A percentile compares a stretch with the other conserved stretches of the same genome.
These are phyloP conservation scores for Talaromyces adpressus DNA, from an alignment of 495 filamentous ascomycete genomes.

Conservation along the genomic window DNA sequence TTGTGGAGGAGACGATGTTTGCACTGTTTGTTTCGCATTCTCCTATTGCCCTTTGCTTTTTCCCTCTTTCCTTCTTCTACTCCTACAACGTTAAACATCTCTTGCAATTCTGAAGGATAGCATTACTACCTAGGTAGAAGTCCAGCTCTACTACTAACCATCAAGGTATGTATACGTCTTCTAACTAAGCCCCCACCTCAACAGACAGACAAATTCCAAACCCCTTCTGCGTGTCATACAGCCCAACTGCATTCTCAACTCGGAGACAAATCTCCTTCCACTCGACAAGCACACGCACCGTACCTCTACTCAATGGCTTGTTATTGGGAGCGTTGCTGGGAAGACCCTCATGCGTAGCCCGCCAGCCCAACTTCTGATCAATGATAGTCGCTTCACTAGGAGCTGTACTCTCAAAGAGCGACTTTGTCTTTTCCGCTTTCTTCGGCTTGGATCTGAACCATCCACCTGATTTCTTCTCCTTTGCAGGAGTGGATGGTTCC, in stretches of 20 bases:
- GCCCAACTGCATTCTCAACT: constrained; percentile 22
- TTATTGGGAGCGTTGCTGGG: neutral
- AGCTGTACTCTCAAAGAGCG: neutral
- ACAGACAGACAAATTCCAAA: constrained; percentile 6
- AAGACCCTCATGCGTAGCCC: constrained; percentile 4
- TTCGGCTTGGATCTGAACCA: constrained; percentile 6
- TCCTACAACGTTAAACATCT: neutral
- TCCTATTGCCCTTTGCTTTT: neutral
- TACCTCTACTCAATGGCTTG: constrained; percentile 5
- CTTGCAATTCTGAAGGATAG: neutral
- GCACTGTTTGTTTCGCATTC: constrained; percentile 14
- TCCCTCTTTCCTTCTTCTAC: neutral
- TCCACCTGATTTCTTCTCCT: constrained; percentile 7
- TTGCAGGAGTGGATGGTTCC: neutral
- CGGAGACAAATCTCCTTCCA: constrained; percentile 18
- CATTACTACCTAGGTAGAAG: neutral
- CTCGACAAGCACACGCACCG: constrained; percentile 12
- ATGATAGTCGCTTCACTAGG: constrained; percentile 6
- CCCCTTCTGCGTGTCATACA: constrained; percentile 24
- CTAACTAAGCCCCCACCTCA: constrained; percentile 3
- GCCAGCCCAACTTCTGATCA: constrained; percentile 12
- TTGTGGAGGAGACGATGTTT: constrained; percentile 12
- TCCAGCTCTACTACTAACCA: neutral
- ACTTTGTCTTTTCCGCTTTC: constrained; percentile 6
- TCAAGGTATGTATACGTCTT: neutral